Evolutionary conservation across 164 flowering plant species (phyloP).

Genomic region (Sextonia rubra): DNA sequence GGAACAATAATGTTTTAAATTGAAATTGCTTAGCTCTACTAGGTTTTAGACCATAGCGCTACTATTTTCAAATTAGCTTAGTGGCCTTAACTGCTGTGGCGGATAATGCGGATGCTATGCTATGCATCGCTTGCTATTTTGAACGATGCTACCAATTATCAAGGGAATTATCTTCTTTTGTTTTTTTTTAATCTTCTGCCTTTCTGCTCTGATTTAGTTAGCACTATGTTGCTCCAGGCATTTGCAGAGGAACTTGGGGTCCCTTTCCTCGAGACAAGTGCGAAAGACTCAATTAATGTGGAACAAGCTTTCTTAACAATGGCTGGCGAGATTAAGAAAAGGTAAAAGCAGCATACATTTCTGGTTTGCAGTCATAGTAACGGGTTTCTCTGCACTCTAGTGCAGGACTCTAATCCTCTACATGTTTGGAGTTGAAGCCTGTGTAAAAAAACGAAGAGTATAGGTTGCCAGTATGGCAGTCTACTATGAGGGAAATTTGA

Average conservation of each 20-base stretch:
- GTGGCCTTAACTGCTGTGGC: too few relatives aligned
- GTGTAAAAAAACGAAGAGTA: not conserved
- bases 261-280: slow-evolving; percentile 83
- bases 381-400: not conserved
- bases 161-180: too few relatives aligned
- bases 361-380: not conserved
- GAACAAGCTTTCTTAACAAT: slow-evolving; percentile 77
- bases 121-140: too few relatives aligned
- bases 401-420: not conserved
- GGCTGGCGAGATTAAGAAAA: slow-evolving; percentile 72
- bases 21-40: too few relatives aligned
- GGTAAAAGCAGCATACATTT: slow-evolving; percentile 21
- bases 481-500: not conserved
- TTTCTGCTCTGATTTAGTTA: not conserved
- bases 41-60: too few relatives aligned
- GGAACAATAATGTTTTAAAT: too few relatives aligned
- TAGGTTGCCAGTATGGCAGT: not conserved
- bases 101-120: too few relatives aligned
- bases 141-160: too few relatives aligned
- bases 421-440: too few relatives aligned
- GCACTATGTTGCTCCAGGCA: slow-evolving; percentile 34
- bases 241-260: slow-evolving; percentile 78
- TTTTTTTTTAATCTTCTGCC: not conserved
- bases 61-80: too few relatives aligned
- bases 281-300: slow-evolving; percentile 68